These are phyloP conservation scores for Ganoderma lucidum DNA, from an alignment of 1,284 basidiomycete species.

Conservation along the genomic window DNA sequence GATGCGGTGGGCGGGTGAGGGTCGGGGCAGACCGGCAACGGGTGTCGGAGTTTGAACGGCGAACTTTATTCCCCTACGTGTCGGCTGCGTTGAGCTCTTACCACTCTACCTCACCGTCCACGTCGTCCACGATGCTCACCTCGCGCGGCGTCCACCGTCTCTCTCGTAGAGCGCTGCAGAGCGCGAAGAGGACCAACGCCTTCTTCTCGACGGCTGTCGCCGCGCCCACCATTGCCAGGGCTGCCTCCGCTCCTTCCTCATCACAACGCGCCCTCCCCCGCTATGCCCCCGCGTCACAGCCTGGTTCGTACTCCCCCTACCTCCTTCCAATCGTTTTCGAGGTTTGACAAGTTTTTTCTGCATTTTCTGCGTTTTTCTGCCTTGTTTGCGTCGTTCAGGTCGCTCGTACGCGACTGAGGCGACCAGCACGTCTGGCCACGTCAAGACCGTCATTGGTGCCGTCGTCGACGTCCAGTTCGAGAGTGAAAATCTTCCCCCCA, in stretches of 20 bases:
- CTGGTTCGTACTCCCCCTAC: slow-evolving; percentile 46
- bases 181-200: slow-evolving; percentile 75
- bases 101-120: slow-evolving; percentile 41
- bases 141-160: slow-evolving; percentile 84
- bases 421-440: slow-evolving; percentile 72
- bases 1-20: slow-evolving; percentile 10
- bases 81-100: slow-evolving; percentile 32
- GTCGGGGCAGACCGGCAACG: slow-evolving; percentile 45
- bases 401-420: slow-evolving; percentile 94
- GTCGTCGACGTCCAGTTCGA: slow-evolving; percentile 99
- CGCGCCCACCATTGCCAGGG: slow-evolving; percentile 46
- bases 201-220: slow-evolving; percentile 79
- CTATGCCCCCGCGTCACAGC: slow-evolving; percentile 52
- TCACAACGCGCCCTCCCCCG: slow-evolving; percentile 49
- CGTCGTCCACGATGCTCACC: slow-evolving; percentile 69
- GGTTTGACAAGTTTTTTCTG: slow-evolving; percentile 32
- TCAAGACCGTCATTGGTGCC: slow-evolving; percentile 98
- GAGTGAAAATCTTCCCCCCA: slow-evolving; percentile 90
- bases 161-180: slow-evolving; percentile 81
- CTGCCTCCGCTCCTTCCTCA: slow-evolving; percentile 44
- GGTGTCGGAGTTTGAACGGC: slow-evolving; percentile 39
- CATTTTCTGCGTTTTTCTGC: slow-evolving; percentile 25
- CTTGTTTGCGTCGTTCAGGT: slow-evolving; percentile 52
- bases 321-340: background rate
- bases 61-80: slow-evolving; percentile 44